A percentile compares a stretch with the other conserved stretches of the same genome.
Evolutionary conservation across 2,329 filamentous ascomycete genomes (phyloP).

Genomic region (Diaporthe nobilis): DNA sequence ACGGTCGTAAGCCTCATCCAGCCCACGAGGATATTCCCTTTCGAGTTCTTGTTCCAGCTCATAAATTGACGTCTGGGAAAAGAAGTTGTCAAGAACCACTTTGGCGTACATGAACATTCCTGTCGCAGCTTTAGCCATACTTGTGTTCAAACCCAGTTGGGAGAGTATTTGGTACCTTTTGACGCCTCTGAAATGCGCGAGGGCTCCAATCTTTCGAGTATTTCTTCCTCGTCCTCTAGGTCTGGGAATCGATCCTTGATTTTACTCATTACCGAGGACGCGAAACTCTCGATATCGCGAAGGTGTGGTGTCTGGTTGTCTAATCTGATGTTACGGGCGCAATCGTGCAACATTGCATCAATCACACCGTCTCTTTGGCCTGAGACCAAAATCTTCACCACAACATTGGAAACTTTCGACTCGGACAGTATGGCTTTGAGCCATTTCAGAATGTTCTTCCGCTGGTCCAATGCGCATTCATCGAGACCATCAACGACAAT

Average conservation of each 20-base stretch:
- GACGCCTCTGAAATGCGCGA: too few relatives aligned
- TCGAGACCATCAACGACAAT: neutral
- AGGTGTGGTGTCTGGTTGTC: neutral
- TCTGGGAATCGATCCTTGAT: neutral
- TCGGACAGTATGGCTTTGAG: accelerated
- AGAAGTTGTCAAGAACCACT: neutral
- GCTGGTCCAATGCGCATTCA: neutral
- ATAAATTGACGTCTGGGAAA: neutral
- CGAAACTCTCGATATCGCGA: neutral
- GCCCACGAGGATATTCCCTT: neutral
- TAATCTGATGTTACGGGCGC: neutral
- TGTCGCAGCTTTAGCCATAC: neutral
- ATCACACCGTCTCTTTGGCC: neutral
- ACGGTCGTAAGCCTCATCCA: neutral
- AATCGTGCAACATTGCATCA: neutral
- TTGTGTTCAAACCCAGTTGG: too few relatives aligned
- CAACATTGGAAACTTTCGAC: neutral
- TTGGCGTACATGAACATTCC: neutral
- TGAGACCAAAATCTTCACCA: neutral
- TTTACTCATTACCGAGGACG: neutral
- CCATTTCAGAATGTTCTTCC: neutral
- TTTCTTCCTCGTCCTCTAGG: neutral
- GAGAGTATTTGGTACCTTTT: too few relatives aligned
- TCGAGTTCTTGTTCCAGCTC: neutral
- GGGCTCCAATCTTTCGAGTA: neutral